Conservation (phyloP, 371 early-diverging fungal genomes). For the Aphelidium insulamus region DNA sequence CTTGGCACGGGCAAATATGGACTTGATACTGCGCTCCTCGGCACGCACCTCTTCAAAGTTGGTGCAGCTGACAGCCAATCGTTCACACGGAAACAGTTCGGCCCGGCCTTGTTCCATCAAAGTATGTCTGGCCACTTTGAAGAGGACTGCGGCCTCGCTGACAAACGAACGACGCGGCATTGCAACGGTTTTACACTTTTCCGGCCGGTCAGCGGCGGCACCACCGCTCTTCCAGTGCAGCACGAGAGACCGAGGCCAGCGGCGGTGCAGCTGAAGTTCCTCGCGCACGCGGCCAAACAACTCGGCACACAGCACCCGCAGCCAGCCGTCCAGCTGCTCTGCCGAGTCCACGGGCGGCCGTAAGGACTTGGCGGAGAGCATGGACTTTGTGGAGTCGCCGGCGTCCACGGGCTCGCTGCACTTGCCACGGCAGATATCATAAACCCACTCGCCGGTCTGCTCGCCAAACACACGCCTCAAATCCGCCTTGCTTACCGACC, state of each 20-base stretch:
- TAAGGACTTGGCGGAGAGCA: constrained; percentile 30
- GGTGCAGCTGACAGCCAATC: too few relatives aligned
- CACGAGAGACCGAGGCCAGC: constrained; percentile 20
- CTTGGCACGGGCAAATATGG: too few relatives aligned
- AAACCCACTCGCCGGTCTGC: constrained; percentile 21
- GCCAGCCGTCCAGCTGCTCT: constrained; percentile 24
- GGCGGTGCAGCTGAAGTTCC: constrained; percentile 14
- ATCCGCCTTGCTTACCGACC: constrained; percentile 14
- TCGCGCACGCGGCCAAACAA: constrained; percentile 13
- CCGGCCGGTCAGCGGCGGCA: too few relatives aligned
- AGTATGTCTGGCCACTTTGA: too few relatives aligned
- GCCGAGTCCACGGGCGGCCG: constrained; percentile 14
- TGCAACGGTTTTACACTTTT: too few relatives aligned
- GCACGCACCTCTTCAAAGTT: too few relatives aligned
- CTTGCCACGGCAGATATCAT: constrained; percentile 35
- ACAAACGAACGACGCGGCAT: too few relatives aligned
- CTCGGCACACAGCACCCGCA: constrained; percentile 27
- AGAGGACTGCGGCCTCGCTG: too few relatives aligned
- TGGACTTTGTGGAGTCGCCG: constrained; percentile 19
- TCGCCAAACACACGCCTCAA: constrained; percentile 14
- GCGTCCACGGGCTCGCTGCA: constrained; percentile 22
- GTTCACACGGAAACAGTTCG: too few relatives aligned
- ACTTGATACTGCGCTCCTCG: too few relatives aligned
- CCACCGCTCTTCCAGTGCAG: constrained; percentile 3
- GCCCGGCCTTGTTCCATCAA: too few relatives aligned